Base-by-base conservation (phyloP, 352 stramenopile genomes). In the Phytophthora hibernalis region DNA sequence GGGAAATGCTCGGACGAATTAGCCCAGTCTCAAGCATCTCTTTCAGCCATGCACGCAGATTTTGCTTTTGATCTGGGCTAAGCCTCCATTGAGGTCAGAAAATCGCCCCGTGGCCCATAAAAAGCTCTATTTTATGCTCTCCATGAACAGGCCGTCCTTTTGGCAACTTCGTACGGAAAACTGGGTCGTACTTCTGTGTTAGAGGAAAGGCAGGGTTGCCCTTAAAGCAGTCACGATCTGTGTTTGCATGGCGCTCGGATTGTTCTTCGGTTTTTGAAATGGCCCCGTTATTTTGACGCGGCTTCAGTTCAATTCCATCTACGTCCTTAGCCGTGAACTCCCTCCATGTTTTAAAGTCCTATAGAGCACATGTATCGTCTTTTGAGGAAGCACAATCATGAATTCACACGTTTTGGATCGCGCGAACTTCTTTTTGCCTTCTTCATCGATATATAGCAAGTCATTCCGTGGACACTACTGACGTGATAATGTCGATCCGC, bases 1-100 rank as follows among this genome's bases (percentile, higher is more conserved):
- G 53, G 53, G 53, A 60, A 16, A 60, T 60, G 21, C 54, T 45
- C 10, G 42, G 42, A 8, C 53, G 26, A 47, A 57, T 57, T 22
- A 47, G 21, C 13, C 50, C 50, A 16, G 49, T 33, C 22, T 57
- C 20, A 0, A 57, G 33, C 50, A 57, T 37, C 15, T 57, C 50
- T 16, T 61, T 33, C 26, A 52, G 24, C 54, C 54, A 61, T 18
- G 1, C 26, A 11, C 26, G 16, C 7, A 53, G 12, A 1, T 16
- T 44, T 21, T 31, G 4, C 7, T 40, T 61, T 60, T 60, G 53
- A 3, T 42, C 53, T 21, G 53, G 37, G n/a, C 38, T 60, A n/a
- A 60, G 38, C 1, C 54, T 40, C 40, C 54, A 61, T 45, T 52
- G 54, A 3, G 54, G 40, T 0, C 28, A 26, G 7, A 61, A 61